Evolutionary conservation across 2,329 filamentous ascomycete genomes (phyloP), one percentile per base, ranked within the genome.

Genomic region (Colletotrichum eremochloae): DNA sequence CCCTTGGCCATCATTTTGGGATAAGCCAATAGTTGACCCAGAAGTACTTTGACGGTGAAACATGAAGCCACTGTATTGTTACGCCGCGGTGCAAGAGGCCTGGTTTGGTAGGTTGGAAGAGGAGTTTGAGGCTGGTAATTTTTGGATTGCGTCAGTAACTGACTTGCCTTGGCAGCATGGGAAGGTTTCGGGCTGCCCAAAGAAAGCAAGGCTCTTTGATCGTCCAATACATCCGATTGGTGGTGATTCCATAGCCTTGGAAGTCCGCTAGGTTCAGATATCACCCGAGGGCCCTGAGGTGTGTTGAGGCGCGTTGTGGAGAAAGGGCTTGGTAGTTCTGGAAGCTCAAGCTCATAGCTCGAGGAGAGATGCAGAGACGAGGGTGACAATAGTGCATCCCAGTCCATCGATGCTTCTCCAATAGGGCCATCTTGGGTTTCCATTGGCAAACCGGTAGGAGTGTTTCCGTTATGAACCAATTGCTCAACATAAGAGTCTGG

Each of bases 21-120:
- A 53, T 76, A 80, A 48, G 72, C 71, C 18, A 68, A 67, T 8
- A 80, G 33, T 42, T 78, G 77, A 7, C 78, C 75, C 18, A 74
- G 44, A 1, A 80, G 67, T 3, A 77, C 62, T 36, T 70, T 76
- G 5, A 74, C 63, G 14, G 74, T 76, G 31, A 79, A 73, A 24
- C 60, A 75, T 9, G 66, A 61, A 20, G 61, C 29, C 11, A 68
- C 24, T n/a, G 64, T 57, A n/a, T 71, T 73, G 9, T 40, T 48
- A 1, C 29, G n/a, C 18, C 52, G 42, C 14, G 44, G 53, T 6
- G 24, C 33, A 38, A 63, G 40, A 5, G 64, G 68, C 7, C 24
- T 44, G 15, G 52, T 38, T 7, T 63, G 50, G 18, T 71, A 71
- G 15, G 63, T 53, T 53, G n/a, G 12, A 5, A 11, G 33, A 31